Evolutionary conservation across 2,329 filamentous ascomycete species (phyloP).

Genomic region (Colletotrichum lindemuthianum): DNA sequence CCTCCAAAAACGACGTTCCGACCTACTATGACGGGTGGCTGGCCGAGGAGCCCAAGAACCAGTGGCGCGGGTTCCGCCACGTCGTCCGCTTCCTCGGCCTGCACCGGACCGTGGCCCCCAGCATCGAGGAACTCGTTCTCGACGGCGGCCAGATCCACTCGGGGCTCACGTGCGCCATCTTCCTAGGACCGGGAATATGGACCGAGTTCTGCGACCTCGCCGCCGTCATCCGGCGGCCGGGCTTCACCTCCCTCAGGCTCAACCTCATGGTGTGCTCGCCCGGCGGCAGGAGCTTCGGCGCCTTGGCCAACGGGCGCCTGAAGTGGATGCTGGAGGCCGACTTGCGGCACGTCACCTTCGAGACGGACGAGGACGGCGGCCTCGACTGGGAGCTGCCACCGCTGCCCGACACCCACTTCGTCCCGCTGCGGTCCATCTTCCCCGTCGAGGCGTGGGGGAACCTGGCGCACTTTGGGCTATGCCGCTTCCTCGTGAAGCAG

Average conservation of each 20-base stretch:
- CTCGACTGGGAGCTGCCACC: too few relatives aligned
- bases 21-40: neutral
- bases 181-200: conserved; percentile 38
- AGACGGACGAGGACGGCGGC: conserved; percentile 28
- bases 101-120: neutral
- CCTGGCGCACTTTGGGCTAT: conserved; percentile 46
- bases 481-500: conserved; percentile 39
- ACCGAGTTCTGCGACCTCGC: conserved; percentile 41
- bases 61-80: conserved; percentile 46
- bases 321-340: conserved; percentile 35
- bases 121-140: conserved; percentile 48
- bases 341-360: conserved; percentile 40
- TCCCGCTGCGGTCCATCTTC: conserved; percentile 43
- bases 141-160: conserved; percentile 43
- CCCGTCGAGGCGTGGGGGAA: conserved; percentile 42
- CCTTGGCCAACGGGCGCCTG: conserved; percentile 37
- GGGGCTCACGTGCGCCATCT: conserved; percentile 46
- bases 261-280: conserved; percentile 38
- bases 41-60: conserved; percentile 24
- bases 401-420: too few relatives aligned
- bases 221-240: conserved; percentile 39
- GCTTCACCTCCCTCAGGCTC: conserved; percentile 43
- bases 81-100: conserved; percentile 41
- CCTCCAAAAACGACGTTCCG: neutral
- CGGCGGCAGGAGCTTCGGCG: too few relatives aligned